Conservation (phyloP, 2,329 filamentous ascomycete species). For the Cladobotryum mycophilum region DNA sequence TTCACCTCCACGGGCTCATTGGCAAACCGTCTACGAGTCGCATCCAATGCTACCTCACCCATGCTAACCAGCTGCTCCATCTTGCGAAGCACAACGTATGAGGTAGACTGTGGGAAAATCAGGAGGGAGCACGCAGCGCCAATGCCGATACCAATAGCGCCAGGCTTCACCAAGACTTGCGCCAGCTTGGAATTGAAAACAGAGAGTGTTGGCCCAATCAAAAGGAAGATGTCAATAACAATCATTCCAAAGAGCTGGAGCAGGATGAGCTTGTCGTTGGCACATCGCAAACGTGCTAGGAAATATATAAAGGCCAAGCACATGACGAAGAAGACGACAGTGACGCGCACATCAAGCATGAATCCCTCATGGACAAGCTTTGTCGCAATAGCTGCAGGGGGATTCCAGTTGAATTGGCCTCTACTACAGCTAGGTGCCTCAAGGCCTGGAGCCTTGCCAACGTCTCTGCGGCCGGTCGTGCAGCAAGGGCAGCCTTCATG, state of each 20-base stretch:
- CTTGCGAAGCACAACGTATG: slow-evolving; percentile 33
- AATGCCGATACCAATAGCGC: slow-evolving; percentile 38
- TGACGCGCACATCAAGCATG: slow-evolving; percentile 42
- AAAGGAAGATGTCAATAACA: slow-evolving; percentile 38
- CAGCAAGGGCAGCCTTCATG: slow-evolving; percentile 42
- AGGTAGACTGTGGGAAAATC: slow-evolving; percentile 45
- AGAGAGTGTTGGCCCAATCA: slow-evolving; percentile 36
- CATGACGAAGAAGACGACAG: slow-evolving; percentile 31
- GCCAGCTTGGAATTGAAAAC: slow-evolving; percentile 34
- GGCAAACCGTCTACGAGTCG: slow-evolving; percentile 20
- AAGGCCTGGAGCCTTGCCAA: slow-evolving; percentile 28
- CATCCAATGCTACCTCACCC: slow-evolving; percentile 26
- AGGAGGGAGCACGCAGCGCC: slow-evolving; percentile 38
- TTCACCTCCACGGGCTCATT: slow-evolving; percentile 19
- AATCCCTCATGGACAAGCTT: slow-evolving; percentile 36
- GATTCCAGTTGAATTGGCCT: slow-evolving; percentile 22
- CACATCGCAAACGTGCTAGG: slow-evolving; percentile 35
- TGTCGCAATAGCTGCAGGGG: slow-evolving; percentile 23
- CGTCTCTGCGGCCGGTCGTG: slow-evolving; percentile 33
- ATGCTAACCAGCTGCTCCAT: slow-evolving; percentile 26
- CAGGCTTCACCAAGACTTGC: slow-evolving; percentile 36
- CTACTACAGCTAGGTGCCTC: slow-evolving; percentile 28
- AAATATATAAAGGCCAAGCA: slow-evolving; percentile 39
- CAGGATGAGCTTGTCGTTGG: slow-evolving; percentile 39
- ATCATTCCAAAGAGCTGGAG: slow-evolving; percentile 42